Conservation (phyloP, 768 basidiomycete genomes). For the Amanita exitialis region DNA sequence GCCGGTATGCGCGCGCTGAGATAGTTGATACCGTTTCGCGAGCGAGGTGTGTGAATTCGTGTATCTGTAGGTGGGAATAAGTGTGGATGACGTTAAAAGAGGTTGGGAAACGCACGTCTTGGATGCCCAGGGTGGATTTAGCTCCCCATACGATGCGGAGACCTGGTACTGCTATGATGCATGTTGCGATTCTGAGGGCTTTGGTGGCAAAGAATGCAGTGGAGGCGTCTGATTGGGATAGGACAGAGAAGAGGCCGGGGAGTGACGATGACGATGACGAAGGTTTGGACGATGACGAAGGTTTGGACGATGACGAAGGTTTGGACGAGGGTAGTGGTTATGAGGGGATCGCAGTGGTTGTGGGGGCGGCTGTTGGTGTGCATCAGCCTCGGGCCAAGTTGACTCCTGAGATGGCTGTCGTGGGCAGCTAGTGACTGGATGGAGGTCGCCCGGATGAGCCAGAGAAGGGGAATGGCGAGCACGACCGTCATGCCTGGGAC, state of each 20-base stretch:
- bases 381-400: background rate
- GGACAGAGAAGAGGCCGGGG: background rate
- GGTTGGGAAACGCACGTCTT: too few species aligned
- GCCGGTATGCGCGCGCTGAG: too few species aligned
- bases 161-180: background rate
- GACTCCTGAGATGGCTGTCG: background rate
- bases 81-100: too few species aligned
- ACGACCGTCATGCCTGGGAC: background rate
- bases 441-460: background rate
- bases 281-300: too few species aligned
- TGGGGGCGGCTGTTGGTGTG: background rate
- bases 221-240: background rate
- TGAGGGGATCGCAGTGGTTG: background rate
- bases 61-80: too few species aligned
- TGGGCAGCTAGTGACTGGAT: background rate
- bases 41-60: too few species aligned
- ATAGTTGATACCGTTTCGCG: too few species aligned
- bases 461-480: background rate
- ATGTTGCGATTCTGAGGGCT: background rate
- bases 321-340: background rate
- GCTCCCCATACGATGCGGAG: background rate
- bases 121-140: too few species aligned
- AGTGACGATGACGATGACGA: background rate
- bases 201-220: background rate
- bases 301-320: too few species aligned